phyloP scores from a whole-genome alignment of 177 flowering plant genomes.

The Vitis hybrid region DNA sequence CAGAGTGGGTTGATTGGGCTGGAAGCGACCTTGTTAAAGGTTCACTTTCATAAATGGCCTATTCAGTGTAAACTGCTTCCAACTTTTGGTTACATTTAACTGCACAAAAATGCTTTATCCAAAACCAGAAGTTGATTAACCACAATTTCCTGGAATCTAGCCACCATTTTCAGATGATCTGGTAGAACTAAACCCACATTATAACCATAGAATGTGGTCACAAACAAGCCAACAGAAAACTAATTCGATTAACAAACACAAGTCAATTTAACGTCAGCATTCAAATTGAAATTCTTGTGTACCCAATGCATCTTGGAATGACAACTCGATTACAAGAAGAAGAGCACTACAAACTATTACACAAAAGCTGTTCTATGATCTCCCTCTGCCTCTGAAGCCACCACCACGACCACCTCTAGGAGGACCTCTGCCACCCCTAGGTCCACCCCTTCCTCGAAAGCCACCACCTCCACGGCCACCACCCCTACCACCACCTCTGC shows the following conservation, averaged over 20 bases:
- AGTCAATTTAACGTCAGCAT: not conserved
- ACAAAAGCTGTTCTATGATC: slow-evolving; percentile 35
- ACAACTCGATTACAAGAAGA: slow-evolving; percentile 2
- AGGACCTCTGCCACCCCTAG: slow-evolving; percentile 63
- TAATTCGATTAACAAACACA: slow-evolving; percentile 1
- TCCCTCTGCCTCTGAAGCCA: slow-evolving; percentile 78
- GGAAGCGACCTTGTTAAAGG: too few species aligned
- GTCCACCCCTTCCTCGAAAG: slow-evolving; percentile 65
- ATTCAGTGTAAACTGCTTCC: too few species aligned
- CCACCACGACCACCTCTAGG: slow-evolving; percentile 62
- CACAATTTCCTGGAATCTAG: too few species aligned
- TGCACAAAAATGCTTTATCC: too few species aligned
- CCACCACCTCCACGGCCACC: slow-evolving; percentile 68
- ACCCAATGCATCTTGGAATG: slow-evolving; percentile 3
- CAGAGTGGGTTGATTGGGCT: too few species aligned
- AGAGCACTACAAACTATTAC: slow-evolving; percentile 7
- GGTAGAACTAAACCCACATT: too few species aligned
- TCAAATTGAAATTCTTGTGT: slow-evolving; percentile 5
- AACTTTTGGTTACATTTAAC: not conserved
- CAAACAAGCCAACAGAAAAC: too few species aligned
- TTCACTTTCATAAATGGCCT: too few species aligned
- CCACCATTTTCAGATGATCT: too few species aligned
- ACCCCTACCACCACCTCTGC: slow-evolving; percentile 40
- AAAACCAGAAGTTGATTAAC: too few species aligned
- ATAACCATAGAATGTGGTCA: too few species aligned